phyloP scores from a whole-genome alignment of 148 eudicot species.

The Vaccinium macrocarpon region DNA sequence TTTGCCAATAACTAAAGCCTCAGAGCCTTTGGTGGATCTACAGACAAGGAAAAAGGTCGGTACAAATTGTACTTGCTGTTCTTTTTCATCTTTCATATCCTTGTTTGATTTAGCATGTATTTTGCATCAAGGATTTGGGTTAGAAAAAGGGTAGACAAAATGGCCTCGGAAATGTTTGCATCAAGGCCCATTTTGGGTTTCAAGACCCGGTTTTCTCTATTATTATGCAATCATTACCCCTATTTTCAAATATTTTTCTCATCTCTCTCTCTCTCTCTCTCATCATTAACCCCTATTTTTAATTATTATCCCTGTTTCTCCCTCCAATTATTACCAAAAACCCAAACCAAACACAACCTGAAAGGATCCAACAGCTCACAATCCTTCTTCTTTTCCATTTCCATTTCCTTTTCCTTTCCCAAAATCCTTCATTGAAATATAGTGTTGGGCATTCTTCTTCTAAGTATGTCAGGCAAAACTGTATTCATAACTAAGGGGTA shows the following conservation, averaged over 20 bases:
- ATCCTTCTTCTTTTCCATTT: background rate
- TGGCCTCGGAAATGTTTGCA: background rate
- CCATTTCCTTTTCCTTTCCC: background rate
- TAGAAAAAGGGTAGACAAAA: background rate
- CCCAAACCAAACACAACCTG: background rate
- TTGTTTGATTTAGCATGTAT: background rate
- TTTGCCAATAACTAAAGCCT: conserved; percentile 64
- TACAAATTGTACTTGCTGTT: conserved; percentile 5
- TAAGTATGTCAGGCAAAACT: no score
- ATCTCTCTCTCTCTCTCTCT: no score
- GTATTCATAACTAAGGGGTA: no score
- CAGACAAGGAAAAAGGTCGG: conserved; percentile 65
- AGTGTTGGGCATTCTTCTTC: no score
- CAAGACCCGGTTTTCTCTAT: no score
- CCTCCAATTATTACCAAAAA: background rate
- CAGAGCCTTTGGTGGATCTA: conserved; percentile 55
- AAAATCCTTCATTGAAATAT: no score
- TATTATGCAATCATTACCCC: no score
- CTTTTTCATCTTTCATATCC: background rate
- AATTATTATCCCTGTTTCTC: no score
- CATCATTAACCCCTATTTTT: no score
- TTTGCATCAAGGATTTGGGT: background rate
- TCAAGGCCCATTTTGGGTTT: no score
- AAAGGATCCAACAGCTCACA: background rate
- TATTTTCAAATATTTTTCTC: no score